Base-by-base conservation (phyloP, 176 grass and related monocot genomes). In the Carex cristatella region DNA sequence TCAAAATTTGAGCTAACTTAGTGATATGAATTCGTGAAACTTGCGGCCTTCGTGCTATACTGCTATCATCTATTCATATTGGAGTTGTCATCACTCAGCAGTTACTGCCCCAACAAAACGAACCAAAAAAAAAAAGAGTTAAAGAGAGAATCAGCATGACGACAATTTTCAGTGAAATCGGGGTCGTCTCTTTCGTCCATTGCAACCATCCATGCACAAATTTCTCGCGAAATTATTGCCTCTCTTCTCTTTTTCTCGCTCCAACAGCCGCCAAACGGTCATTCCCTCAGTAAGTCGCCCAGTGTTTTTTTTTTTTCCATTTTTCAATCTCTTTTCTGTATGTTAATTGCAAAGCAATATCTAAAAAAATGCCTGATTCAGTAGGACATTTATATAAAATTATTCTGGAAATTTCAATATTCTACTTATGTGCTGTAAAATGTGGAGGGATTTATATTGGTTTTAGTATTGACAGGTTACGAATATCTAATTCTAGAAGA, bases 401-500 rank as follows among this genome's bases (percentile, higher is more conserved):
- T 51, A 11, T 11, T 51, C 48, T 51, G 48, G 10, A 11, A 51
- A 51, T 51, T 51, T 10, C 48, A 51, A 10, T 51, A 51, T 51
- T 51, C 0, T 8, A 51, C 1, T 57, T 31, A 2, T 56, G 28
- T 30, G 28, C 6, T 23, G 11, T 32, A 28, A 55, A 76, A 31
- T 2, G 32, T 63, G 48, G 2, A 51, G 48, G 11, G 48, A 51
- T 51, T 51, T 51, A 51, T 11, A 51, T 11, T 37, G 28, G 16
- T 27, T 79, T 37, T 10, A 38, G 46, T 30, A 62, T 65, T 51
- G 15, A 37, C 66, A 87, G 86, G 27, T 77, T 87, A 14, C 64
- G 44, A 79, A 83, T 84, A 54, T 78, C 69, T 87, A 83, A 79
- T 66, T 19, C 15, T 2, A 71, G 44, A 56, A 87, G 31, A 83